Evolutionary conservation across 2,329 filamentous ascomycete genomes (phyloP).

Genomic region (Paecilomyces fulvus): DNA sequence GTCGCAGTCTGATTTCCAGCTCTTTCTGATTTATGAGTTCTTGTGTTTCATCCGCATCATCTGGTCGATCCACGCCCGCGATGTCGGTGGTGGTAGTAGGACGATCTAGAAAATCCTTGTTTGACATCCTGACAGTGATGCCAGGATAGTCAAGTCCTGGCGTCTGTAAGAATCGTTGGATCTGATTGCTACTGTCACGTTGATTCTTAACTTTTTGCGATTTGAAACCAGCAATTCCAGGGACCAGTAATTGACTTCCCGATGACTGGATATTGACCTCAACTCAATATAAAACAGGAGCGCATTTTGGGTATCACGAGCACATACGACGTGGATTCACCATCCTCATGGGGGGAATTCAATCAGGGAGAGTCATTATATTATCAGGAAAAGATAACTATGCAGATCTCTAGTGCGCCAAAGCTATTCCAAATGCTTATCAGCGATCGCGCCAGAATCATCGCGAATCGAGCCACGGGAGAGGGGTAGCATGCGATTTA

Average conservation of each 20-base stretch:
- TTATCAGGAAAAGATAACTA: background rate
- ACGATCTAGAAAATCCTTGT: background rate
- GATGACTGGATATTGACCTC: background rate
- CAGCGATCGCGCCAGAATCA: background rate
- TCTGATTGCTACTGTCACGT: background rate
- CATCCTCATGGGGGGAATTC: background rate
- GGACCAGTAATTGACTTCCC: background rate
- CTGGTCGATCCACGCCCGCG: background rate
- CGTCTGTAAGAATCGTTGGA: background rate
- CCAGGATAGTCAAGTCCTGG: background rate
- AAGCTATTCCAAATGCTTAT: background rate
- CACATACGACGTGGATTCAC: background rate
- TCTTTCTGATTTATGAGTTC: constrained; percentile 12
- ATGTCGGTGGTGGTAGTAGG: background rate
- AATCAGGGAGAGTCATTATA: background rate
- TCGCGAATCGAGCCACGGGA: background rate
- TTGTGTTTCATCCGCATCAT: constrained; percentile 7
- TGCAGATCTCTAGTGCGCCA: background rate
- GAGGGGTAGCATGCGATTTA: background rate
- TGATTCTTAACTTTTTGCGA: background rate
- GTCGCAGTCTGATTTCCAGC: constrained; percentile 43
- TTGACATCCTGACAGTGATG: background rate
- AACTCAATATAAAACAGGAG: background rate
- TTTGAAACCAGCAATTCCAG: background rate
- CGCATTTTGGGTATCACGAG: background rate